A percentile compares a stretch with the other conserved stretches of the same genome.
Evolutionary conservation across 768 basidiomycete genomes (phyloP).

Genomic region (Naganishia friedmannii): DNA sequence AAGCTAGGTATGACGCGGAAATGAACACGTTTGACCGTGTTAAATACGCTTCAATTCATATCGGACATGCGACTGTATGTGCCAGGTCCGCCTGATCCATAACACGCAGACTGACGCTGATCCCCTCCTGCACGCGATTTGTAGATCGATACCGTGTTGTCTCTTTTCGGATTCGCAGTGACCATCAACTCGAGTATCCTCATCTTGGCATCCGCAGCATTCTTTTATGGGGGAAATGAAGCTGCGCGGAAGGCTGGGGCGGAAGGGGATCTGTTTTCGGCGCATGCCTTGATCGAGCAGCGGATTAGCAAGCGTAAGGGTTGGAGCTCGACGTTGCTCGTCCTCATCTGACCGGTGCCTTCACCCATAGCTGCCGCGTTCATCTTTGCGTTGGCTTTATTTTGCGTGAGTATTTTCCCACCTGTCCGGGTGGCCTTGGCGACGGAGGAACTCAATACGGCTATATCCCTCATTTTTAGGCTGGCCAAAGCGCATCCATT

Average conservation of each 20-base stretch:
- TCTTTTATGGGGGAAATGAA: conserved; percentile 60
- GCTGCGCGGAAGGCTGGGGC: conserved; percentile 51
- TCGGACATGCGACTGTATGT: conserved; percentile 50
- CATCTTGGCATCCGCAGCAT: conserved; percentile 76
- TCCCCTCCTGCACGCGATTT: too few relatives aligned
- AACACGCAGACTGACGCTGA: too few relatives aligned
- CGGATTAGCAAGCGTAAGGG: conserved; percentile 67
- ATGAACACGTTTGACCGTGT: conserved; percentile 49
- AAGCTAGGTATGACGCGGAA: conserved; percentile 40
- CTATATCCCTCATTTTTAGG: conserved; percentile 39
- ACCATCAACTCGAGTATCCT: conserved; percentile 80
- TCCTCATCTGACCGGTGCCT: too few relatives aligned
- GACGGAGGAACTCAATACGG: too few relatives aligned
- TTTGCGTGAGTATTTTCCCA: conserved; percentile 55
- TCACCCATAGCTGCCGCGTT: conserved; percentile 74
- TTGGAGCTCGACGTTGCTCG: too few relatives aligned
- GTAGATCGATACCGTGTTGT: conserved; percentile 63
- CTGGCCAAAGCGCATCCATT: conserved; percentile 85
- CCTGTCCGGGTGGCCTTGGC: too few relatives aligned
- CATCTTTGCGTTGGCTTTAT: conserved; percentile 79
- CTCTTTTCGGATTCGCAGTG: conserved; percentile 76
- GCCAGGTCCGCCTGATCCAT: too few relatives aligned
- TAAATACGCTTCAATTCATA: conserved; percentile 45
- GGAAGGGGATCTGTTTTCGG: conserved; percentile 78
- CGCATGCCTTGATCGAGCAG: conserved; percentile 68